phyloP scores from a whole-genome alignment of 208 protist species.

The Crithidia fasciculata region DNA sequence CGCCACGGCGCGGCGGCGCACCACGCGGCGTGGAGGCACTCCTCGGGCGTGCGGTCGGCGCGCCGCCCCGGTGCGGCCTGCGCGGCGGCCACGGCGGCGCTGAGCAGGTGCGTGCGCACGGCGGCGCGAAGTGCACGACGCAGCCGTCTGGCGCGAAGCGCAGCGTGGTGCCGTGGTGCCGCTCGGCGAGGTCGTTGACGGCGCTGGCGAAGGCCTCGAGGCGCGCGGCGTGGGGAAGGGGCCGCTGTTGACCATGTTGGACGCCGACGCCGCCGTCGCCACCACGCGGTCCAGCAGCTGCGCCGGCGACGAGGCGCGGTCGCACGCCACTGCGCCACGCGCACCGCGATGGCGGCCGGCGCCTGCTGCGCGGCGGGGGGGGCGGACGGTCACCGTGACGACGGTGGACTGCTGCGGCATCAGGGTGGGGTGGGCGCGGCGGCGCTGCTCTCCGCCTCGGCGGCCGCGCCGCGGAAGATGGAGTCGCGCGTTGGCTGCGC shows the following conservation, averaged over 20 bases:
- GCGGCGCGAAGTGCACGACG: conserved; percentile 28
- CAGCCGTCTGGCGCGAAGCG: conserved; percentile 19
- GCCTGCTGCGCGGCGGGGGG: background rate
- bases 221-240: conserved; percentile 17
- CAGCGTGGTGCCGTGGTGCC: conserved; percentile 22
- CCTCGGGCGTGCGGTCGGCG: background rate
- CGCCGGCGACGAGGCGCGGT: background rate
- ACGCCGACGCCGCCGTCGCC: background rate
- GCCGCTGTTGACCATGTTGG: conserved; percentile 14
- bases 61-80: background rate
- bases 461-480: background rate
- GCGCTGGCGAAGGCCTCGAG: conserved; percentile 23
- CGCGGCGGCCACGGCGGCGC: conserved; percentile 4
- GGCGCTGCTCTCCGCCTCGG: background rate
- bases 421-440: background rate
- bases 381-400: background rate
- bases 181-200: conserved; percentile 13
- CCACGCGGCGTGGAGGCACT: background rate
- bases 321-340: background rate
- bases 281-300: conserved; percentile 6
- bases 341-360: background rate
- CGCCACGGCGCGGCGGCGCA: conserved; percentile 2
- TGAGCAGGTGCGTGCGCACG: conserved; percentile 11
- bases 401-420: background rate
- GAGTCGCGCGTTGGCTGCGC: background rate